Percentiles rank a stretch among this genome's conserved stretches.
phyloP scores from a whole-genome alignment of 768 basidiomycete species.

The Panus rudis region DNA sequence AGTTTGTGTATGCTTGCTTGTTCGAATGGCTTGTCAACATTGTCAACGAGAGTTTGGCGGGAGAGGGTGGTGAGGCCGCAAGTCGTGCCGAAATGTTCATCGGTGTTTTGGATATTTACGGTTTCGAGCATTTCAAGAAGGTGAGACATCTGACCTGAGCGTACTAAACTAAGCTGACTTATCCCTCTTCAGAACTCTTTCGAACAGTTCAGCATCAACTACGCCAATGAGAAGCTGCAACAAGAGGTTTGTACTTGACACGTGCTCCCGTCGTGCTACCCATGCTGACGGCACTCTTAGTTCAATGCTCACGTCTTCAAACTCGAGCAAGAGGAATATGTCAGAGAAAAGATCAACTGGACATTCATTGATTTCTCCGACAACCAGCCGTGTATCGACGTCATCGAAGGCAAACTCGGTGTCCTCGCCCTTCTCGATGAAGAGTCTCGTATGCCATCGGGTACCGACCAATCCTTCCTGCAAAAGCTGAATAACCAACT shows the following conservation, averaged over 20 bases:
- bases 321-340: slow-evolving; percentile 98
- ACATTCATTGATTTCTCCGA: slow-evolving; percentile 99
- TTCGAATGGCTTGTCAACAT: slow-evolving; percentile 99
- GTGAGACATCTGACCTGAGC: slow-evolving; percentile 36
- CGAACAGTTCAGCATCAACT: slow-evolving; percentile 99
- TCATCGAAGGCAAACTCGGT: slow-evolving; percentile 96
- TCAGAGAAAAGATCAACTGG: slow-evolving; percentile 98
- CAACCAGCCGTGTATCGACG: slow-evolving; percentile 97
- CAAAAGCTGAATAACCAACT: slow-evolving; percentile 89
- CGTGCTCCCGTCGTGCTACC: not conserved
- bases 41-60: slow-evolving; percentile 93
- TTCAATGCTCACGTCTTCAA: slow-evolving; percentile 99
- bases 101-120: slow-evolving; percentile 96
- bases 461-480: slow-evolving; percentile 87
- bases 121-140: slow-evolving; percentile 97
- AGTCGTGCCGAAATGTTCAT: slow-evolving; percentile 96
- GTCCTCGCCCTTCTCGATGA: slow-evolving; percentile 93
- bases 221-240: slow-evolving; percentile 96
- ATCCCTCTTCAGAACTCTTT: slow-evolving; percentile 59
- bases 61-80: slow-evolving; percentile 89
- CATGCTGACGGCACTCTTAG: slow-evolving; percentile 31
- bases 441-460: slow-evolving; percentile 92
- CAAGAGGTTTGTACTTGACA: slow-evolving; percentile 66
- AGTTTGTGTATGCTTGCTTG: slow-evolving; percentile 97
- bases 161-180: not conserved